Percentiles rank a stretch among this genome's conserved stretches.
Conservation (phyloP, 768 basidiomycete genomes). For the Tricholoma matsutake region DNA sequence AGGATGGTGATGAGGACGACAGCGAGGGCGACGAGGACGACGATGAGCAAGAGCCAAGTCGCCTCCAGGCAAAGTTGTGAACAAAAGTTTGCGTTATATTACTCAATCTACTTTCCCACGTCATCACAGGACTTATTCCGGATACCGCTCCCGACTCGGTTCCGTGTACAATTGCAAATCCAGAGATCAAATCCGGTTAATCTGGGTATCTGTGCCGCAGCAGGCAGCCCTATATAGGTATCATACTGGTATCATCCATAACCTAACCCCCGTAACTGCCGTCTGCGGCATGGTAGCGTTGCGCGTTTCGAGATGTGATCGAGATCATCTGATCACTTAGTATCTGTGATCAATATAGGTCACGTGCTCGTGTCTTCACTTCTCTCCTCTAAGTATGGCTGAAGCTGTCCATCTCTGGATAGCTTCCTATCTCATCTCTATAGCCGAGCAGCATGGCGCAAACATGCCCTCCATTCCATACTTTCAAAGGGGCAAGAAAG, state of each 20-base stretch:
- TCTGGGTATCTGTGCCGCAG: neutral
- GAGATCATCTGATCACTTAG: no score
- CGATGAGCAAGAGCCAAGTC: constrained; percentile 5
- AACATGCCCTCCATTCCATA: constrained; percentile 34
- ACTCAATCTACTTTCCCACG: constrained; percentile 11
- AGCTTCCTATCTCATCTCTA: constrained; percentile 42
- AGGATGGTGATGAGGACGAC: constrained; percentile 5
- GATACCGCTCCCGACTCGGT: no score
- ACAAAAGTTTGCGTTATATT: constrained; percentile 18
- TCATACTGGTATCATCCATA: neutral
- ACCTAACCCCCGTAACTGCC: no score
- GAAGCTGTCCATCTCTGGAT: constrained; percentile 55
- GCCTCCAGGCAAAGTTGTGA: constrained; percentile 4
- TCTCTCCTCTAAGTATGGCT: constrained; percentile 27
- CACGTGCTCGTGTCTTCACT: constrained; percentile 2
- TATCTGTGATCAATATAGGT: constrained; percentile 5
- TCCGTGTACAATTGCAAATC: neutral
- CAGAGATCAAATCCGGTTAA: neutral
- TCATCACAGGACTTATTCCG: neutral
- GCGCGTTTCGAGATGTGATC: constrained; percentile 14
- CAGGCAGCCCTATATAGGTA: no score
- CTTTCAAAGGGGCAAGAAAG: constrained; percentile 42
- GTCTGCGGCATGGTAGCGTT: no score
- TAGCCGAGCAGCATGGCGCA: constrained; percentile 52
- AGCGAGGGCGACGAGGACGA: neutral